Conservation (phyloP, 495 filamentous ascomycete species). For the Beverwykella pulmonaria region DNA sequence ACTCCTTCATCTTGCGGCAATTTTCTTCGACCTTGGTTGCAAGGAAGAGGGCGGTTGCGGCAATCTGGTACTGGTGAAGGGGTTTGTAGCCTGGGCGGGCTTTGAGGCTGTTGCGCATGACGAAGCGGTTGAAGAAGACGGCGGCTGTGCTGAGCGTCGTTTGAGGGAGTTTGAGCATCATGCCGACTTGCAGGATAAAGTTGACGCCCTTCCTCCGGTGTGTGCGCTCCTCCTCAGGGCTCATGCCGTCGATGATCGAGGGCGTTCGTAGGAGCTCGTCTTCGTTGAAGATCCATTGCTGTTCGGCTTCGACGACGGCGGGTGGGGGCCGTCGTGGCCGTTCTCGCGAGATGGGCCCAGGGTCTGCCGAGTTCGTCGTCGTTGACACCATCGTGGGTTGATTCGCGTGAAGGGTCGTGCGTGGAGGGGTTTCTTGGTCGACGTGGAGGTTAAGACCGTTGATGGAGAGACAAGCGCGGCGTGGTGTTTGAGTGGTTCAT, state of each 20-base stretch:
- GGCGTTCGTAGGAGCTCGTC: slow-evolving; percentile 81
- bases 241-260: slow-evolving; percentile 80
- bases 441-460: background rate
- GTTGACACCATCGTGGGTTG: slow-evolving; percentile 1
- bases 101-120: slow-evolving; percentile 82
- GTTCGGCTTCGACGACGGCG: slow-evolving; percentile 57
- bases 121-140: slow-evolving; percentile 92
- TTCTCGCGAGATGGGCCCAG: slow-evolving; percentile 20
- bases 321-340: slow-evolving; percentile 45
- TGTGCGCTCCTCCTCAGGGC: slow-evolving; percentile 71
- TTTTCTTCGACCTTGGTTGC: slow-evolving; percentile 97
- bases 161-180: slow-evolving; percentile 89
- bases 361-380: background rate
- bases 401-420: background rate
- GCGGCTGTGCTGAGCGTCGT: slow-evolving; percentile 89
- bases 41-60: slow-evolving; percentile 85
- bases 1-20: slow-evolving; percentile 87
- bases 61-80: slow-evolving; percentile 84
- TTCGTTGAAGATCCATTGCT: slow-evolving; percentile 88
- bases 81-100: slow-evolving; percentile 60
- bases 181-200: slow-evolving; percentile 92
- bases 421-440: no score
- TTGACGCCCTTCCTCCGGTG: slow-evolving; percentile 87
- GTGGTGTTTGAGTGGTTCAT: background rate
- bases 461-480: background rate